These are phyloP conservation scores for Sisymbrium irio DNA, from an alignment of 345 rosid genomes.

Conservation along the genomic window DNA sequence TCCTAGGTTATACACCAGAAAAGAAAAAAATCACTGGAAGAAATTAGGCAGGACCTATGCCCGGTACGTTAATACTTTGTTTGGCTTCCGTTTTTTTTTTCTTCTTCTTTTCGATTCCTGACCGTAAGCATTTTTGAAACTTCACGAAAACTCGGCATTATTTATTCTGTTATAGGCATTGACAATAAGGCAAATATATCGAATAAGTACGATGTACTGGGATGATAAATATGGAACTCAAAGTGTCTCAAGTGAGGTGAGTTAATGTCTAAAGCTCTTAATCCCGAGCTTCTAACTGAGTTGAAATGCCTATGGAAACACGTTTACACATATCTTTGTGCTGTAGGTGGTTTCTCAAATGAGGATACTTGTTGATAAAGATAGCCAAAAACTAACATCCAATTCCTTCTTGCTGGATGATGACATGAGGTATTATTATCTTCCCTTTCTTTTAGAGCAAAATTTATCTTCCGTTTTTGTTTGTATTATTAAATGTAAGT, in stretches of 20 bases:
- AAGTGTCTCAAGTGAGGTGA: conserved; percentile 90
- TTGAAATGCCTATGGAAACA: not conserved
- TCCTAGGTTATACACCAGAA: conserved; percentile 95
- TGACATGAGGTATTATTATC: conserved; percentile 72
- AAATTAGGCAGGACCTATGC: conserved; percentile 88
- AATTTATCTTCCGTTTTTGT: not conserved
- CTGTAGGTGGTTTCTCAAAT: conserved; percentile 81
- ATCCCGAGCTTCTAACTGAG: not conserved
- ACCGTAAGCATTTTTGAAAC: not conserved
- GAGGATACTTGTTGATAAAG: conserved; percentile 80
- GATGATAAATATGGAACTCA: conserved; percentile 98
- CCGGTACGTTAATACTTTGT: conserved; percentile 51
- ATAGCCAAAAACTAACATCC: conserved; percentile 72
- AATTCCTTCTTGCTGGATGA: conserved; percentile 93
- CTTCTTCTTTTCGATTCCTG: not conserved
- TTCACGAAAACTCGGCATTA: not conserved
- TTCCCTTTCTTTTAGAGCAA: not conserved
- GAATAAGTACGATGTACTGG: conserved; percentile 99
- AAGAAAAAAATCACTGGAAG: conserved; percentile 84
- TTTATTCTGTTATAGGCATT: conserved; percentile 50
- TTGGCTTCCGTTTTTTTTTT: conserved; percentile 15
- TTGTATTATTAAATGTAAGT: not conserved
- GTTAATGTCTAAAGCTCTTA: conserved; percentile 25
- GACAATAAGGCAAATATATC: conserved; percentile 93
- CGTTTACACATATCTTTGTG: conserved; percentile 13